Evolutionary conservation across 1,284 basidiomycete species (phyloP), one percentile per base, ranked within the genome.

Genomic region (Cryptococcus neoformans): DNA sequence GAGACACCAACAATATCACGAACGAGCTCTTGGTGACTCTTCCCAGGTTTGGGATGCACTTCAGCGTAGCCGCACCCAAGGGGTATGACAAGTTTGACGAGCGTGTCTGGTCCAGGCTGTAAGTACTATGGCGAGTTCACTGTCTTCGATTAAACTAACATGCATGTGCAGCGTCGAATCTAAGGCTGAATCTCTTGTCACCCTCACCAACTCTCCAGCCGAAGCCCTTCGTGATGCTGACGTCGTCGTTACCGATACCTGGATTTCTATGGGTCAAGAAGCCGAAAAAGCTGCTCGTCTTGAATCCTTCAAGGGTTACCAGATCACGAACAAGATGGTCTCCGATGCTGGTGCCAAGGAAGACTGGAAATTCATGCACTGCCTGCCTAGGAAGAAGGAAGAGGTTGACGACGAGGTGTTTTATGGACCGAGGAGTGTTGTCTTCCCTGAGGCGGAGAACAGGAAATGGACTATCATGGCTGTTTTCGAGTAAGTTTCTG

Each of bases 251-350:
- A 99, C 96, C 2, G 93, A 97, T 76, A 97, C 93, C 3, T 97
- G 93, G 92, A 93, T 99, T 68, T 95, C 92, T 4, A 99, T 99
- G 95, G 96, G 95, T 35, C 93, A 97, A 78, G 96, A 99, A 78
- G 88, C 87, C 1, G 92, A 97, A 75, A 93, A 94, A 68, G 88
- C 81, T n/a, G 86, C 92, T 68, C 87, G 95, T 38, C 78, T 97
- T 49, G 80, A 85, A 54, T 93, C 92, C 59, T 99, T 99, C 78
- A 66, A 83, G 8, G 95, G 95, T 2, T 99, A 93, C 79, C 96
- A 98, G 73, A 87, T 99, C 48, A 98, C 95, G 0, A 92, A 98
- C 73, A 75, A 82, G 52, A 81, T 94, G 44, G 92, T 90, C 74
- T 78, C 79, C 34, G 82, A 84, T 52, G 89, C 89, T 3, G 89